Conservation (phyloP, 1,139 yeast genomes). For the Scheffersomyces lignicola region DNA sequence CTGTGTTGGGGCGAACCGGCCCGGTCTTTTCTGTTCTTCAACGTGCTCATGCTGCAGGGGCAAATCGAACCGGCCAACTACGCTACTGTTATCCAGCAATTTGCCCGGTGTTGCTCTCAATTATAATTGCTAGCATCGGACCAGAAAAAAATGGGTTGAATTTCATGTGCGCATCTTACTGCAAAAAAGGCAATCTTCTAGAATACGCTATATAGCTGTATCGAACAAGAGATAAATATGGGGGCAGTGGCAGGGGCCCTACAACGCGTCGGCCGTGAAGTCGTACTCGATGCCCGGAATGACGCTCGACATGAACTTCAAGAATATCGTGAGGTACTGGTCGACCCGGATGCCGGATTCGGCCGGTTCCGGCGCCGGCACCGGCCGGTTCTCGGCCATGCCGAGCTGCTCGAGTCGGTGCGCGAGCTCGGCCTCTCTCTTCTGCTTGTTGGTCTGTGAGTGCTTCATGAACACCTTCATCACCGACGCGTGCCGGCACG, state of each 20-base stretch:
- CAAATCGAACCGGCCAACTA: no score
- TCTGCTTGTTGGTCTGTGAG: constrained; percentile 21
- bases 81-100: no score
- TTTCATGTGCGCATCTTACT: no score
- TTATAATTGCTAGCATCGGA: no score
- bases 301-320: constrained; percentile 93
- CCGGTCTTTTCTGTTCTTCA: constrained; percentile 2
- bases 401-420: constrained; percentile 13
- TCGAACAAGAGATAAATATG: no score
- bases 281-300: constrained; percentile 98
- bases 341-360: constrained; percentile 67
- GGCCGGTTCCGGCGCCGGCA: constrained; percentile 31
- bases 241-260: no score
- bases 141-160: no score
- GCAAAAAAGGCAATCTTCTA: no score
- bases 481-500: constrained; percentile 93
- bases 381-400: no score
- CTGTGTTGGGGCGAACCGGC: no score
- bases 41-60: constrained; percentile 4
- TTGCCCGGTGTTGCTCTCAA: no score
- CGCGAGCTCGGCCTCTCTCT: constrained; percentile 22
- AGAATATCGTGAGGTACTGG: constrained; percentile 82
- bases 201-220: no score
- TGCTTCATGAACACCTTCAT: constrained; percentile 83
- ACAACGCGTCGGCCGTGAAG: constrained; percentile 89